Evolutionary conservation across 2,329 filamentous ascomycete genomes (phyloP).

Genomic region (Paecilomyces fulvus): DNA sequence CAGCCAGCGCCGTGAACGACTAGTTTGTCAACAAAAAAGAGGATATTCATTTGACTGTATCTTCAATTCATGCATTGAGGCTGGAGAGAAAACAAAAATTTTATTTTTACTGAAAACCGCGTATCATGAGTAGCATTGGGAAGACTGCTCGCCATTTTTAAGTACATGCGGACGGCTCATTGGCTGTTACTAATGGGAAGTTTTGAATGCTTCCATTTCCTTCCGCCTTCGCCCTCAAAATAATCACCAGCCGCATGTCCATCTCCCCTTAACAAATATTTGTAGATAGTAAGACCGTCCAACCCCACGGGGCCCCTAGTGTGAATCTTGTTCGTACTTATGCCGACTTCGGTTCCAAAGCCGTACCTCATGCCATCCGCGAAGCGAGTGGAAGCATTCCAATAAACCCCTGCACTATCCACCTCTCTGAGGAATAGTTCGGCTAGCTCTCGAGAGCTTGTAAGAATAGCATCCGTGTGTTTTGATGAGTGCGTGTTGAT

Average conservation of each 20-base stretch:
- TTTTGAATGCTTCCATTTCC: slow-evolving; percentile 48
- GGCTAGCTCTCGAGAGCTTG: slow-evolving; percentile 57
- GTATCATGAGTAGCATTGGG: neutral
- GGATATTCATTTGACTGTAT: slow-evolving; percentile 1
- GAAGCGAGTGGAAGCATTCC: slow-evolving; percentile 92
- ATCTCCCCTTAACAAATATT: slow-evolving; percentile 78
- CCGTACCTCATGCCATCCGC: slow-evolving; percentile 96
- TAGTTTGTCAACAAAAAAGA: neutral
- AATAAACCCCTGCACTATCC: slow-evolving; percentile 88
- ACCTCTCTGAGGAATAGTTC: slow-evolving; percentile 76
- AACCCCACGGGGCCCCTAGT: slow-evolving; percentile 85
- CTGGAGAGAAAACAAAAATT: neutral
- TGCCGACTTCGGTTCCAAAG: slow-evolving; percentile 96
- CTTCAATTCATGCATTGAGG: neutral
- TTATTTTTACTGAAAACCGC: neutral
- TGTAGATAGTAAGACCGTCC: slow-evolving; percentile 94
- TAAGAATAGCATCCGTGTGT: slow-evolving; percentile 90
- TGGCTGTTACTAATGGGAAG: slow-evolving; percentile 23
- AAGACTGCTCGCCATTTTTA: neutral
- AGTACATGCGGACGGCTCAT: neutral
- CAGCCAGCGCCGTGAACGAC: neutral
- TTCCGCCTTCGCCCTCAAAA: slow-evolving; percentile 43
- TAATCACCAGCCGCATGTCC: slow-evolving; percentile 79
- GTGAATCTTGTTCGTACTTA: slow-evolving; percentile 98
- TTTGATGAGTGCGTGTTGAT: slow-evolving; percentile 90